A percentile compares a stretch with the other conserved stretches of the same genome.
phyloP scores from a whole-genome alignment of 2,329 filamentous ascomycete genomes.

The Penicillium sp. region DNA sequence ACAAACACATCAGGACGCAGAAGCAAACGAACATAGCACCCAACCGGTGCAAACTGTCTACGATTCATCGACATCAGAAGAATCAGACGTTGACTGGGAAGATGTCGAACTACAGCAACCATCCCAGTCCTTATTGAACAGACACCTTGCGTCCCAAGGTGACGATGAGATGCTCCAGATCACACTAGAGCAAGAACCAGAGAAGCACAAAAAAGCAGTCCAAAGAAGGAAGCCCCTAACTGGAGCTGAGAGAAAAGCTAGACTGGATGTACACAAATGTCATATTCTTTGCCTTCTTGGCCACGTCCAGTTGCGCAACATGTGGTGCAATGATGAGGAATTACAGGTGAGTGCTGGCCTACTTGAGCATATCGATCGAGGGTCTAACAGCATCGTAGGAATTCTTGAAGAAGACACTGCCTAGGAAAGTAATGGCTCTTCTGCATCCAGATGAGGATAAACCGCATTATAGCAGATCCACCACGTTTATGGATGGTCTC shows the following conservation, averaged over 20 bases:
- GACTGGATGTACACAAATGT: slow-evolving; percentile 78
- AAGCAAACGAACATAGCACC: slow-evolving; percentile 8
- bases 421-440: slow-evolving; percentile 62
- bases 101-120: slow-evolving; percentile 51
- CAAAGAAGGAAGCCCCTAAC: slow-evolving; percentile 53
- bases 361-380: not conserved
- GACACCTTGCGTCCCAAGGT: slow-evolving; percentile 2
- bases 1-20: slow-evolving; percentile 13
- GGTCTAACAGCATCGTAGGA: slow-evolving; percentile 23
- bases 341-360: slow-evolving; percentile 54
- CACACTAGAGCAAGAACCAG: slow-evolving; percentile 36
- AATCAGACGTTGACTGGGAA: slow-evolving; percentile 65
- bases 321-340: slow-evolving; percentile 78
- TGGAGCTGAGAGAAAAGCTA: slow-evolving; percentile 56
- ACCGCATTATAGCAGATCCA: slow-evolving; percentile 71
- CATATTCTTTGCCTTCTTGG: slow-evolving; percentile 80
- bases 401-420: slow-evolving; percentile 63
- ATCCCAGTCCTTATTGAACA: slow-evolving; percentile 15
- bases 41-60: slow-evolving; percentile 34
- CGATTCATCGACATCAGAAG: slow-evolving; percentile 50
- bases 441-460: slow-evolving; percentile 67
- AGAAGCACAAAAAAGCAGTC: slow-evolving; percentile 23
- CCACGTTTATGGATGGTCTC: slow-evolving; percentile 77
- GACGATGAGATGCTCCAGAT: slow-evolving; percentile 35
- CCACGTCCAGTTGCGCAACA: slow-evolving; percentile 74